These are phyloP conservation scores for Syzygium grande DNA, from an alignment of 345 rosid species.

Conservation along the genomic window DNA sequence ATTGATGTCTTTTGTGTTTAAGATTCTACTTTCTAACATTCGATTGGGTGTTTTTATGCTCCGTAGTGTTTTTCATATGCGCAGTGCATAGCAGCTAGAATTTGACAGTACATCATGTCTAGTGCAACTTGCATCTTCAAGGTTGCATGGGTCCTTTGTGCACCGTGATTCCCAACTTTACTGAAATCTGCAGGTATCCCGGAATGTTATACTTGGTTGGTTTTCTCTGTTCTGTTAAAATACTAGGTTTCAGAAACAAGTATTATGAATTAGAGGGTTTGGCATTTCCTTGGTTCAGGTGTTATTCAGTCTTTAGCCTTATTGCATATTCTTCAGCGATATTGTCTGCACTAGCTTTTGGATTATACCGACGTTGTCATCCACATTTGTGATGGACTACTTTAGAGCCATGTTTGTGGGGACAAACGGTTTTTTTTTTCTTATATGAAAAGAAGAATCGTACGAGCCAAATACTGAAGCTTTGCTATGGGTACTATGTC, in stretches of 20 bases:
- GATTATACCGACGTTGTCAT: background rate
- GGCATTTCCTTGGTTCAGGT: background rate
- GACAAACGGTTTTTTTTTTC: background rate
- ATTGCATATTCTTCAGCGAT: background rate
- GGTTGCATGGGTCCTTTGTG: background rate
- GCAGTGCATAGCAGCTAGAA: background rate
- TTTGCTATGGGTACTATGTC: background rate
- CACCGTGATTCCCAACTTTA: background rate
- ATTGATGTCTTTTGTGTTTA: background rate
- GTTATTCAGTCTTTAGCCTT: background rate
- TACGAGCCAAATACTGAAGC: background rate
- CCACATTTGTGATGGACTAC: background rate
- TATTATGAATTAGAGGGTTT: background rate
- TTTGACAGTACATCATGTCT: background rate
- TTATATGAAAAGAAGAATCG: background rate
- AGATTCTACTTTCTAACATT: background rate
- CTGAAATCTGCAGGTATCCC: background rate
- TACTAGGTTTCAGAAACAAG: background rate
- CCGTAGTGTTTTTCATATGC: background rate
- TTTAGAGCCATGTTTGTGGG: background rate
- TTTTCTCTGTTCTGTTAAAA: background rate
- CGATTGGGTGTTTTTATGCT: background rate
- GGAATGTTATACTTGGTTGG: background rate
- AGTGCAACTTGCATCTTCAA: background rate
- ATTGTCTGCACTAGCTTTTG: background rate